These are phyloP conservation scores for Hymenoscyphus repandus DNA, from an alignment of 2,329 filamentous ascomycete genomes.

Conservation along the genomic window DNA sequence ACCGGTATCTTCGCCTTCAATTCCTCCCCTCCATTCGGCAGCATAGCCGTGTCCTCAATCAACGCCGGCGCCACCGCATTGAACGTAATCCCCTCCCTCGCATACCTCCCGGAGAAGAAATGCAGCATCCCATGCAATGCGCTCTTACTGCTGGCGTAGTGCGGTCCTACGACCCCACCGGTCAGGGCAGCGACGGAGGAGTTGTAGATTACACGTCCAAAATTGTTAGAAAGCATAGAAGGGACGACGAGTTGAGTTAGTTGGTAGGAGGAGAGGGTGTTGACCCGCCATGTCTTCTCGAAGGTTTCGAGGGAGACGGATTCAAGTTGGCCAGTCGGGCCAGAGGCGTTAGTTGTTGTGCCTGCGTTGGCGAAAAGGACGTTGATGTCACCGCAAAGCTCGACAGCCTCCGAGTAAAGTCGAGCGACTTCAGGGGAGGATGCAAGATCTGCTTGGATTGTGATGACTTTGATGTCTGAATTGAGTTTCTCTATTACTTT, in stretches of 20 bases:
- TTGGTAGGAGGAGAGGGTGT: slow-evolving; percentile 20
- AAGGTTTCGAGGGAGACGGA: slow-evolving; percentile 21
- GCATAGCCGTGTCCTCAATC: slow-evolving; percentile 41
- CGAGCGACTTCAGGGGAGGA: slow-evolving; percentile 4
- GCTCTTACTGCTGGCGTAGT: slow-evolving; percentile 33
- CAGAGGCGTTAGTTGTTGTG: slow-evolving; percentile 15
- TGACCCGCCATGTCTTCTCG: slow-evolving; percentile 23
- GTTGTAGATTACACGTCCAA: slow-evolving; percentile 23
- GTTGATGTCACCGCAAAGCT: neutral
- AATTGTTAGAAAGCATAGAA: slow-evolving; percentile 36
- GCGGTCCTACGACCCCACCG: slow-evolving; percentile 22
- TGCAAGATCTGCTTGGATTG: slow-evolving; percentile 7
- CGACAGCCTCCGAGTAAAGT: slow-evolving; percentile 1
- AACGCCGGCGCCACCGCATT: slow-evolving; percentile 45
- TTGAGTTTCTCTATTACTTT: slow-evolving; percentile 1
- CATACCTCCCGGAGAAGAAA: slow-evolving; percentile 39
- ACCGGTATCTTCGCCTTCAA: slow-evolving; percentile 36
- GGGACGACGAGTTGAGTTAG: slow-evolving; percentile 24
- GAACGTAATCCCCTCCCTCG: slow-evolving; percentile 40
- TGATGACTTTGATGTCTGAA: neutral
- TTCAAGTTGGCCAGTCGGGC: slow-evolving; percentile 10
- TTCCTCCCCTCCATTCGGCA: slow-evolving; percentile 31
- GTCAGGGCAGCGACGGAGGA: slow-evolving; percentile 20
- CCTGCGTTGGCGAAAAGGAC: slow-evolving; percentile 25
- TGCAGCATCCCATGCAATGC: slow-evolving; percentile 43